Conservation (phyloP, 108 stramenopile species). For the Skeletonema tropicum region DNA sequence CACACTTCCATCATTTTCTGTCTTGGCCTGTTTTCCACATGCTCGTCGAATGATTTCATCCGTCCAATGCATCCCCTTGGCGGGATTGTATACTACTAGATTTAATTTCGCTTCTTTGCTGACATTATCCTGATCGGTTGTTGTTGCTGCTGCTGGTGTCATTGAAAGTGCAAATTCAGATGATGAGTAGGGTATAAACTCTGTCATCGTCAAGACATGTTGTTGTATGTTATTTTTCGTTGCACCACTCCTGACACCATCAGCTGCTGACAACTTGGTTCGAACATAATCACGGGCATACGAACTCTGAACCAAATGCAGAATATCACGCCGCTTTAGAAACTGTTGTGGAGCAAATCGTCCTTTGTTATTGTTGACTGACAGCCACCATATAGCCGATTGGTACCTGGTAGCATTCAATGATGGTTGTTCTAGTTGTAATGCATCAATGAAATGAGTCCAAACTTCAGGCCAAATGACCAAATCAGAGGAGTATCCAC, state of each 20-base stretch:
- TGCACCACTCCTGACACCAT: neutral
- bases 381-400: constrained; percentile 62
- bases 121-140: neutral
- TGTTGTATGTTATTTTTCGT: neutral
- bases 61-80: constrained; percentile 62
- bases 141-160: neutral
- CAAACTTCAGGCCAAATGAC: constrained; percentile 65
- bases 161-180: constrained; percentile 5
- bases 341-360: constrained; percentile 29
- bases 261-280: constrained; percentile 8
- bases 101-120: constrained; percentile 1
- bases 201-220: constrained; percentile 45
- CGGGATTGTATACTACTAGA: constrained; percentile 57
- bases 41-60: constrained; percentile 51
- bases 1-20: constrained; percentile 3
- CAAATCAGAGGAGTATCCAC: constrained; percentile 29
- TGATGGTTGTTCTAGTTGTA: constrained; percentile 1
- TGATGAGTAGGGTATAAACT: constrained; percentile 46
- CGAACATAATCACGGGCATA: constrained; percentile 51
- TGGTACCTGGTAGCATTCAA: constrained; percentile 23
- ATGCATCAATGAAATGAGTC: constrained; percentile 53
- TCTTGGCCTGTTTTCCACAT: constrained; percentile 23
- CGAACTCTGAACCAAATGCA: constrained; percentile 60
- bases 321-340: constrained; percentile 38
- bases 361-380: constrained; percentile 57